phyloP scores from a whole-genome alignment of 1,284 basidiomycete species.

The Afroboletus lepidellus region DNA sequence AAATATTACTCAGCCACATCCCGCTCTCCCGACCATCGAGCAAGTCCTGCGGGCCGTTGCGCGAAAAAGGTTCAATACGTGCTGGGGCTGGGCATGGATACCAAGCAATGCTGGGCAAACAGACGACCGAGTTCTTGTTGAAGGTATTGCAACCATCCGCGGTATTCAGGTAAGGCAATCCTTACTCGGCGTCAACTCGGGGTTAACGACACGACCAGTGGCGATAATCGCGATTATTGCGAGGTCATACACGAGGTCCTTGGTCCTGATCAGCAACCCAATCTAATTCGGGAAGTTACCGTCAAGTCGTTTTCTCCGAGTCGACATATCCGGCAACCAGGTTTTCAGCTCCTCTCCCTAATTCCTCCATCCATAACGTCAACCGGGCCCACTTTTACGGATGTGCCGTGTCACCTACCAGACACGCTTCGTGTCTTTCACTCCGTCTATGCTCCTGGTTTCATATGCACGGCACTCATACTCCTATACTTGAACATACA shows the following conservation, averaged over 20 bases:
- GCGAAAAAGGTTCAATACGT: constrained; percentile 73
- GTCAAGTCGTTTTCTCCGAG: constrained; percentile 83
- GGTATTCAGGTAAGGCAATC: constrained; percentile 64
- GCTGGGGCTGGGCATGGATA: constrained; percentile 80
- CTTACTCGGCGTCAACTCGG: neutral
- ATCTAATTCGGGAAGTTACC: constrained; percentile 60
- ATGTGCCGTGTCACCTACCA: constrained; percentile 68
- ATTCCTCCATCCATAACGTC: constrained; percentile 37
- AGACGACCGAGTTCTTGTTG: constrained; percentile 72
- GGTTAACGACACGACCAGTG: constrained; percentile 45
- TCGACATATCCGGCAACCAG: constrained; percentile 72
- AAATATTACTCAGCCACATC: constrained; percentile 80
- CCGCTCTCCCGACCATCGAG: constrained; percentile 75
- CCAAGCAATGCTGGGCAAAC: constrained; percentile 77
- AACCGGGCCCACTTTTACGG: constrained; percentile 30
- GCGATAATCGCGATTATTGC: constrained; percentile 89
- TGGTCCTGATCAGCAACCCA: constrained; percentile 20
- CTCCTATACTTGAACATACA: constrained; percentile 31
- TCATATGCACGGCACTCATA: constrained; percentile 25
- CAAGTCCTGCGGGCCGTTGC: constrained; percentile 69
- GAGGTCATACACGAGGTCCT: constrained; percentile 58
- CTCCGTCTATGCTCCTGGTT: constrained; percentile 48
- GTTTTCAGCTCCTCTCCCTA: constrained; percentile 84
- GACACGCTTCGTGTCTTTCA: constrained; percentile 64
- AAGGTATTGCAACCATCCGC: constrained; percentile 59